A percentile compares a stretch with the other conserved stretches of the same genome.
phyloP scores from a whole-genome alignment of 805 yeast species.

The Dipodascopsis tothii region DNA sequence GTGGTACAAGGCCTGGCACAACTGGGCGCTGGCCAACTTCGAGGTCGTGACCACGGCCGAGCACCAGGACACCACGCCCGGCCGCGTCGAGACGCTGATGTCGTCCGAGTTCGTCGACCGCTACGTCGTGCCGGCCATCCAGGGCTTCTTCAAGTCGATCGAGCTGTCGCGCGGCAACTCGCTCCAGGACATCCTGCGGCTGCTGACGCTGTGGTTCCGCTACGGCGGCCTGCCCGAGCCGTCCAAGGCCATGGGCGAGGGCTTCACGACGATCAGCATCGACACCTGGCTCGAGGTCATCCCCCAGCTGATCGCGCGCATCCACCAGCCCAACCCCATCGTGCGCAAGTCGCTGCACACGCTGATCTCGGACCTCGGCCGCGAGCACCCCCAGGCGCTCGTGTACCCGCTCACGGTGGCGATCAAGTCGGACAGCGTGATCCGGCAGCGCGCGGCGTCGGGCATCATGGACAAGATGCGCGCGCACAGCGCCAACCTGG shows the following conservation, averaged over 20 bases:
- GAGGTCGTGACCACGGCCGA: conserved; percentile 72
- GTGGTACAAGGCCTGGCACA: conserved; percentile 99
- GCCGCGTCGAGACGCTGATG: conserved; percentile 21
- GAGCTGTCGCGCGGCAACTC: conserved; percentile 80
- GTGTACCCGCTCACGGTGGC: conserved; percentile 95
- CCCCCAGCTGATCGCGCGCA: conserved; percentile 91
- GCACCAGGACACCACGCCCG: conserved; percentile 23
- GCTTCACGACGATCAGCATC: conserved; percentile 77
- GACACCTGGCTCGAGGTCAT: conserved; percentile 94
- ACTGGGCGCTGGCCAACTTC: conserved; percentile 97
- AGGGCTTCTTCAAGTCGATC: conserved; percentile 92
- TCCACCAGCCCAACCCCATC: conserved; percentile 85
- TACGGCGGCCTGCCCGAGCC: conserved; percentile 93
- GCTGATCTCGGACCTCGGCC: conserved; percentile 76
- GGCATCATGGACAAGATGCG: conserved; percentile 89
- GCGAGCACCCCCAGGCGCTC: conserved; percentile 94
- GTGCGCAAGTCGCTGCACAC: conserved; percentile 77
- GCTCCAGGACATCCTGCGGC: conserved; percentile 82
- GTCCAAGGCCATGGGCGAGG: conserved; percentile 81
- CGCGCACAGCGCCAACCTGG: conserved; percentile 72
- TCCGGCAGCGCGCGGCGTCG: conserved; percentile 84
- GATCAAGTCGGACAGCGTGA: conserved; percentile 82
- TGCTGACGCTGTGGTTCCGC: conserved; percentile 89
- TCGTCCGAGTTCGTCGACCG: conserved; percentile 53
- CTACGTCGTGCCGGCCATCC: conserved; percentile 92